A percentile compares a stretch with the other conserved stretches of the same genome.
These are phyloP conservation scores for Colletotrichum cereale DNA, from an alignment of 2,329 filamentous ascomycete species.

Conservation along the genomic window DNA sequence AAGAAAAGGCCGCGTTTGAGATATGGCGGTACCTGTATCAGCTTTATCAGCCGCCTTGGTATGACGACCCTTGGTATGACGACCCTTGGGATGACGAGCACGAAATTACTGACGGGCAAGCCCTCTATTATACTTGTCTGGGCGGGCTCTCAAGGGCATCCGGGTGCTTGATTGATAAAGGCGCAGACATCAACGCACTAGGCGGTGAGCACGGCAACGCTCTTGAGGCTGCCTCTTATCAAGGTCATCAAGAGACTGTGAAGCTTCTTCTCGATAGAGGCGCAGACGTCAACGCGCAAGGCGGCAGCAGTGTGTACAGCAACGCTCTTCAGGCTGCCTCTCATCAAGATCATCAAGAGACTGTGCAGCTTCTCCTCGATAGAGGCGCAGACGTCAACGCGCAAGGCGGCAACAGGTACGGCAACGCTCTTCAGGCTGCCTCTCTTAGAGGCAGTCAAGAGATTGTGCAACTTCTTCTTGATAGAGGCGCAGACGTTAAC, in stretches of 20 bases:
- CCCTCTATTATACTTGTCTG: neutral
- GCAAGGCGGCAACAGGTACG: no score
- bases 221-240: neutral
- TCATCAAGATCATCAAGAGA: slow-evolving; percentile 10
- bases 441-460: slow-evolving; percentile 13
- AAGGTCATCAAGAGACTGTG: neutral
- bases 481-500: no score
- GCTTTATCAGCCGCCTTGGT: neutral
- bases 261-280: neutral
- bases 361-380: slow-evolving; percentile 16
- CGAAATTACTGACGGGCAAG: neutral
- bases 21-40: neutral
- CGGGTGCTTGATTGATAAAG: neutral
- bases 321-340: slow-evolving; percentile 27
- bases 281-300: no score
- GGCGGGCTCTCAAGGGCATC: neutral
- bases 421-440: slow-evolving; percentile 27
- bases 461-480: slow-evolving; percentile 17
- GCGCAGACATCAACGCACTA: slow-evolving; percentile 2
- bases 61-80: no score
- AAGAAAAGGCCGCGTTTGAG: neutral
- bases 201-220: slow-evolving; percentile 12
- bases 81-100: neutral
- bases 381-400: no score
- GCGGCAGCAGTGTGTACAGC: no score